Evolutionary conservation across 1,139 yeast species (phyloP), one percentile per base, ranked within the genome.

Genomic region (Lodderomyces jiufengensis): DNA sequence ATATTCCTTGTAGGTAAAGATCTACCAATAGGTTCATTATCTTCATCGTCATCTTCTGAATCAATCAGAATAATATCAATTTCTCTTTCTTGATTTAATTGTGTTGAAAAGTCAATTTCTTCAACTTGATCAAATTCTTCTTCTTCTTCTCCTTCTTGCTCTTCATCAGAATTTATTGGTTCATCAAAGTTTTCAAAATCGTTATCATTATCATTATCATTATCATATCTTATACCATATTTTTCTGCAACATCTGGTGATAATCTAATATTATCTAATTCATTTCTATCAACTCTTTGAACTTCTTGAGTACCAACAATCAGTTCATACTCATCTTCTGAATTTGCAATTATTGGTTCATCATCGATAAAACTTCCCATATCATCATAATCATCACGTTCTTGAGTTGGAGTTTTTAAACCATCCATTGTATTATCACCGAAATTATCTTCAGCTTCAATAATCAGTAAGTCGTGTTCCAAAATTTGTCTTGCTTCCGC

Each of bases 1-100:
- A 28, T 20, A 9, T 21, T 28, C 16, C 30, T 22, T 7, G 18
- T 24, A 9, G 34, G 31, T 5, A 14, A 12, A 26, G 14, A 20
- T 28, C 22, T 20, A 5, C 26, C 29, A 8, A 29, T 24, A 15
- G 26, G 22, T 5, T 34, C 28, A 10, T 24, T 21, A 24, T 36
- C 44, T 13, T 43, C 49, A 14, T 51, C 62, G 10, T 59, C 65
- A 13, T 57, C 66, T 24, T 61, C 68, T 24, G 63, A 60, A 11
- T 55, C 51, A 14, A 63, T 47, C 39, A 63, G 70, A 15, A 64
- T 62, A 1, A 59, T 49, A 24, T 49, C 57, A 6, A 66, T 42
- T 42, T 70, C 76, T 28, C 75, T 49, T 41, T 68, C 74, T 32
- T 66, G 67, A 38, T 69, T 68, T 29, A 68, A 51, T 40, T 68